Evolutionary conservation across 129 eudicot species (phyloP), one percentile per base, ranked within the genome.

Genomic region (Lonicera japonica): DNA sequence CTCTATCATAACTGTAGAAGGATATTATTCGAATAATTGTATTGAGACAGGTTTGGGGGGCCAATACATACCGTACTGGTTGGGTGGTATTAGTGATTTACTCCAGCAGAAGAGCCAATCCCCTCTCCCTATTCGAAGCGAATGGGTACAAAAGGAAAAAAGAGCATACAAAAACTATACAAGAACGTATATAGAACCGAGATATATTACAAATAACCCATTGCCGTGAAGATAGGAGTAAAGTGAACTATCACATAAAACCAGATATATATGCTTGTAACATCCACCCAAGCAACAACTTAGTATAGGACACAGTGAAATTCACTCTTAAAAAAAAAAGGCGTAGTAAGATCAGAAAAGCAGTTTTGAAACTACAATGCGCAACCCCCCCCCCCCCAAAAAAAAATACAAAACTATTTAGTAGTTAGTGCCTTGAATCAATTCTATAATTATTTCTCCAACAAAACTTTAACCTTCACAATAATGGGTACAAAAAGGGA

Each of bases 121-220:
- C 50, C 86, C 84, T 82, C 95, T 73, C 84, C 95, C 96, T 88
- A 94, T 85, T 83, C 87, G 88, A 94, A 85, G 83, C 74, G 78
- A 78, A 79, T 69, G 88, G 86, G 95, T 74, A 85, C 95, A 80
- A 79, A 73, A 79, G 68, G n/a, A n/a, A n/a, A n/a, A n/a, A 76
- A 51, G 76, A 48, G 47, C 67, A 71, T 74, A 75, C 73, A 46
- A 64, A 54, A 19, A 73, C 84, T 71, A 83, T 54, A 75, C 80
- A 68, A 69, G 69, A 52, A 75, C 55, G 62, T n/a, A 40, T 54
- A 56, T 16, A 64, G 9, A n/a, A 57, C 12, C 22, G 21, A n/a
- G n/a, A 17, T 41, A 39, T 38, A 62, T 13, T 22, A 36, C 5
- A 38, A 25, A 38, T 15, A 29, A 6, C 8, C 45, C 39, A 38